A percentile compares a stretch with the other conserved stretches of the same genome.
Conservation (phyloP, 2,329 filamentous ascomycete genomes). For the Didymella segeticola region DNA sequence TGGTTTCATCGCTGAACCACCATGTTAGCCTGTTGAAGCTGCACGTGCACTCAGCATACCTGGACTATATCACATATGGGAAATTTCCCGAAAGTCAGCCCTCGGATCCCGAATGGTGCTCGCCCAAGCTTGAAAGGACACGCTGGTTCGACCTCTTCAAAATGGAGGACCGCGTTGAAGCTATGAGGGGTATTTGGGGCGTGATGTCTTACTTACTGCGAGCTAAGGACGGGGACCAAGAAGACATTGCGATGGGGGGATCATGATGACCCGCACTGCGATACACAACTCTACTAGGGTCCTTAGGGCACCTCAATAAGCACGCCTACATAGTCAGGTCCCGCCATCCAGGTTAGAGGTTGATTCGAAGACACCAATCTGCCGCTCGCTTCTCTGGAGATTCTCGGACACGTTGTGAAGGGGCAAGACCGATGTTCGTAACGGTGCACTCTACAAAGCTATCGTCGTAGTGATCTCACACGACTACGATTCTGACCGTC, state of each 20-base stretch:
- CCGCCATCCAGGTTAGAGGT: background rate
- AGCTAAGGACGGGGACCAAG: constrained; percentile 12
- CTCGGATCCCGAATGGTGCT: constrained; percentile 54
- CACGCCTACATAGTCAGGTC: background rate
- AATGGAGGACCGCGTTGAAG: constrained; percentile 60
- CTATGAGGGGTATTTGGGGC: constrained; percentile 64
- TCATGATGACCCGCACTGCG: background rate
- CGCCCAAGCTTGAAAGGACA: constrained; percentile 61
- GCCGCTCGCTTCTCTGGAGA: background rate
- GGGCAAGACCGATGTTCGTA: background rate
- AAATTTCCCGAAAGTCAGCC: constrained; percentile 33
- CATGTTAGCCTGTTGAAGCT: constrained; percentile 67
- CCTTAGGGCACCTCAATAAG: background rate
- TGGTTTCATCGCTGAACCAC: constrained; percentile 68
- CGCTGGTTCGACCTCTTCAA: constrained; percentile 67
- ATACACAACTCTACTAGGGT: background rate
- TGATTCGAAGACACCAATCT: background rate
- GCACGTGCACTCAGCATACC: constrained; percentile 62
- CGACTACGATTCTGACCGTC: background rate
- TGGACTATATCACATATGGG: constrained; percentile 61
- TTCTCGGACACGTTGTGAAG: background rate
- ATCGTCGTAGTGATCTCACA: background rate
- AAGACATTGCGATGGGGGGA: constrained; percentile 4
- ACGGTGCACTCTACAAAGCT: background rate
- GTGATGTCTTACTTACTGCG: constrained; percentile 61